phyloP scores from a whole-genome alignment of 2,329 filamentous ascomycete species.

The Fusarium protoensiforme region DNA sequence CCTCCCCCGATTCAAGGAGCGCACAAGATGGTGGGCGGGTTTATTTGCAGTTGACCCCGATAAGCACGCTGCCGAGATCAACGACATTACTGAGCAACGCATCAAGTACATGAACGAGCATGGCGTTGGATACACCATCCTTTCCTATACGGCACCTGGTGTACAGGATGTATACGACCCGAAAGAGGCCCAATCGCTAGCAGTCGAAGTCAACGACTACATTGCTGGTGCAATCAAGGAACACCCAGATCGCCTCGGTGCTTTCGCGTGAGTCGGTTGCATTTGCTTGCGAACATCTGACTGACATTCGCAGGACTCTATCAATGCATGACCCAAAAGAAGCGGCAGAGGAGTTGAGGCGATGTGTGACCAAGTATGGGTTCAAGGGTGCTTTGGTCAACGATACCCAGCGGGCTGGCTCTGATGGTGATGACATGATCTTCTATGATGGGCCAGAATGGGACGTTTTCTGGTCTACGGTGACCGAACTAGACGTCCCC shows the following conservation, averaged over 20 bases:
- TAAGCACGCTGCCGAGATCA: slow-evolving; percentile 67
- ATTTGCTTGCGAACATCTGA: not conserved
- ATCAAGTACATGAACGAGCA: slow-evolving; percentile 58
- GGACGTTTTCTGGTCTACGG: slow-evolving; percentile 70
- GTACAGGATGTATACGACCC: slow-evolving; percentile 58
- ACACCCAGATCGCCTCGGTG: slow-evolving; percentile 56
- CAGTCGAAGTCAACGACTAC: slow-evolving; percentile 57
- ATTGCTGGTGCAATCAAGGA: slow-evolving; percentile 51
- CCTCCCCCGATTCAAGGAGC: slow-evolving; percentile 67
- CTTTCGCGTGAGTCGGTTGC: slow-evolving; percentile 53
- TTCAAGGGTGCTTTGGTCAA: slow-evolving; percentile 73
- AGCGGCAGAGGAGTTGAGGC: slow-evolving; percentile 61
- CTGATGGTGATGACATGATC: slow-evolving; percentile 69
- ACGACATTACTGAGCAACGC: slow-evolving; percentile 53
- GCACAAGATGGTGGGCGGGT: slow-evolving; percentile 69
- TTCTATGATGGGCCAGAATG: slow-evolving; percentile 73
- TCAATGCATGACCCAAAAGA: slow-evolving; percentile 65
- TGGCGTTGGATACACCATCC: slow-evolving; percentile 60
- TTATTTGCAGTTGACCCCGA: slow-evolving; percentile 69
- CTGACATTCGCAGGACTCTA: slow-evolving; percentile 48
- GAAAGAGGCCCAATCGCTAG: slow-evolving; percentile 53
- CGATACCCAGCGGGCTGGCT: slow-evolving; percentile 68
- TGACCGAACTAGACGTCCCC: slow-evolving; percentile 69
- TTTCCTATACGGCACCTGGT: slow-evolving; percentile 61
- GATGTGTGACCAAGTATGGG: slow-evolving; percentile 67